A percentile compares a stretch with the other conserved stretches of the same genome.
These are phyloP conservation scores for Polygonum aviculare DNA, from an alignment of 148 eudicot species.

Conservation along the genomic window DNA sequence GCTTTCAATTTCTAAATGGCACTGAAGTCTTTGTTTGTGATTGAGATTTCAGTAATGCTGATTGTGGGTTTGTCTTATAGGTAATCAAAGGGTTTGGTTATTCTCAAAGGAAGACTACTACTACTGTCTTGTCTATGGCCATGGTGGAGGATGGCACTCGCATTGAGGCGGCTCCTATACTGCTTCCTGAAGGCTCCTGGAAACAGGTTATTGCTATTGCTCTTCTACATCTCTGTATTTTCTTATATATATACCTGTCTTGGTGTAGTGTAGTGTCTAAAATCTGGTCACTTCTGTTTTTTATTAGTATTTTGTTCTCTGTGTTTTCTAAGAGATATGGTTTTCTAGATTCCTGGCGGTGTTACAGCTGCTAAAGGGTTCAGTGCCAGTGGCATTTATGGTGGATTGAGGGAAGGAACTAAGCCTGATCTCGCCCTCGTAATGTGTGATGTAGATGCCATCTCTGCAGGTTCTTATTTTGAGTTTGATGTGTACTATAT, in stretches of 20 bases:
- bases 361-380: conserved; percentile 94
- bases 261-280: background rate
- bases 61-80: background rate
- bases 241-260: background rate
- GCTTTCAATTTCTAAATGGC: background rate
- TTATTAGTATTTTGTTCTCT: background rate
- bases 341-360: conserved; percentile 71
- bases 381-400: conserved; percentile 91
- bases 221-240: background rate
- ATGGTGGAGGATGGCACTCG: conserved; percentile 36
- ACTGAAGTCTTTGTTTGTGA: background rate
- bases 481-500: background rate
- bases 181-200: conserved; percentile 90
- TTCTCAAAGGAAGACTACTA: background rate
- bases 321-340: background rate
- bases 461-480: conserved; percentile 58
- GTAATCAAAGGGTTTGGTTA: background rate
- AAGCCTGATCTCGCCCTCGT: conserved; percentile 97
- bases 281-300: background rate
- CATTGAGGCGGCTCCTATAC: conserved; percentile 83
- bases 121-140: conserved; percentile 21
- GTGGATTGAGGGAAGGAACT: conserved; percentile 81
- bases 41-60: background rate
- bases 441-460: conserved; percentile 85
- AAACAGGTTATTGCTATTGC: conserved; percentile 44